Conservation (phyloP, 305 asterid genomes). For the Fraxinus xanthoxyloides region DNA sequence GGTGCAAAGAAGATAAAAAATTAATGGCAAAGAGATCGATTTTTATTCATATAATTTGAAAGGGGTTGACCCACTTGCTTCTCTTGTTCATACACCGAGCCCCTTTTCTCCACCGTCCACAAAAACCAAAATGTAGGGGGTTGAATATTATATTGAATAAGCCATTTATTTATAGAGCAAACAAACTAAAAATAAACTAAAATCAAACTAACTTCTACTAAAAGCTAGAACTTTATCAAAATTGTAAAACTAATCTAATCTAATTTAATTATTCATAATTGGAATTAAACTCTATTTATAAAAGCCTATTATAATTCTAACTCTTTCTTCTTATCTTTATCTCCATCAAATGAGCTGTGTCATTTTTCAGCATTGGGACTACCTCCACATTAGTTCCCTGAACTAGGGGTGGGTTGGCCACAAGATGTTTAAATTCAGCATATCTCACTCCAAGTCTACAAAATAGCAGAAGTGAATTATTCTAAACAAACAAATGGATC, state of each 20-base stretch:
- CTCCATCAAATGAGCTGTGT: neutral
- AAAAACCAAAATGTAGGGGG: neutral
- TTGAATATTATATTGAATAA: neutral
- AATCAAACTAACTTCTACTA: neutral
- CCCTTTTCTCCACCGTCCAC: neutral
- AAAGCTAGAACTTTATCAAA: neutral
- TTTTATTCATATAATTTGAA: neutral
- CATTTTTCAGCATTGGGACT: neutral
- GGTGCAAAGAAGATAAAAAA: neutral
- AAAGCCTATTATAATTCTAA: neutral
- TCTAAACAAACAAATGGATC: neutral
- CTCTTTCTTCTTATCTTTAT: neutral
- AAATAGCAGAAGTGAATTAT: neutral
- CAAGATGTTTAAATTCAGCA: neutral
- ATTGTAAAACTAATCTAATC: neutral
- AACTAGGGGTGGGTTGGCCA: neutral
- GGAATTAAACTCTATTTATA: neutral
- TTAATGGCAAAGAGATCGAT: neutral
- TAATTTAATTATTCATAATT: neutral
- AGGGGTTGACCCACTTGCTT: neutral
- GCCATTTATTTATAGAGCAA: neutral
- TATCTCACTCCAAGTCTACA: neutral
- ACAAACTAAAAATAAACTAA: neutral
- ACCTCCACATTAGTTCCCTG: neutral
- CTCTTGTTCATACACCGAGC: neutral